Conservation (phyloP, 1,139 yeast species). For the Meyerozyma carpophila region DNA sequence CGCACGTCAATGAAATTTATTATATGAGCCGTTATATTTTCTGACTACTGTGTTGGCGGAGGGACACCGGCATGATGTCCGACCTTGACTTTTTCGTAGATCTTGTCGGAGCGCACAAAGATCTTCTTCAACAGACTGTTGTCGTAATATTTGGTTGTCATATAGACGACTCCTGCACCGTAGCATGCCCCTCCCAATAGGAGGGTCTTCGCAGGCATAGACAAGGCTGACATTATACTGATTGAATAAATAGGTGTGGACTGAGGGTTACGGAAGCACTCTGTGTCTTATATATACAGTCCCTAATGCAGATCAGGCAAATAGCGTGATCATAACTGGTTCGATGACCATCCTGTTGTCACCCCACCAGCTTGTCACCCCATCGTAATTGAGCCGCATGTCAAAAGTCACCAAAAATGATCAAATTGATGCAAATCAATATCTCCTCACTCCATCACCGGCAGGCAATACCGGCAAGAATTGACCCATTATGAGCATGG, state of each 20-base stretch:
- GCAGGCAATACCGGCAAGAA: constrained; percentile 43
- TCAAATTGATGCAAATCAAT: constrained; percentile 10
- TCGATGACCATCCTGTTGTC: background rate
- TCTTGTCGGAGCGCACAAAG: constrained; percentile 25
- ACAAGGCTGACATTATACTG: background rate
- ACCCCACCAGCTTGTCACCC: background rate
- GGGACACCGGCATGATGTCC: constrained; percentile 10
- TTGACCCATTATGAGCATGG: constrained; percentile 49
- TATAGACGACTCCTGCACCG: constrained; percentile 29
- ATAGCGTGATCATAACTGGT: background rate
- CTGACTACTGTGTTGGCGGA: background rate
- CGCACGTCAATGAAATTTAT: background rate
- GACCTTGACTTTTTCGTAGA: constrained; percentile 25
- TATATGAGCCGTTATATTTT: background rate
- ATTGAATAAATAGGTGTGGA: background rate
- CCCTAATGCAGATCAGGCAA: background rate
- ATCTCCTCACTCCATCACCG: constrained; percentile 33
- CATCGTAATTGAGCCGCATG: background rate
- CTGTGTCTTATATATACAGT: background rate
- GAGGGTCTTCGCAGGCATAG: constrained; percentile 21
- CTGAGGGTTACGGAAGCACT: background rate
- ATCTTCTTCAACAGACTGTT: constrained; percentile 26
- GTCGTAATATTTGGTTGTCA: constrained; percentile 31
- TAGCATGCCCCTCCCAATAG: constrained; percentile 31
- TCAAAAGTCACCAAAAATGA: background rate